Base-by-base conservation (phyloP, 208 protist species). In the Trypanosoma conorhini region DNA sequence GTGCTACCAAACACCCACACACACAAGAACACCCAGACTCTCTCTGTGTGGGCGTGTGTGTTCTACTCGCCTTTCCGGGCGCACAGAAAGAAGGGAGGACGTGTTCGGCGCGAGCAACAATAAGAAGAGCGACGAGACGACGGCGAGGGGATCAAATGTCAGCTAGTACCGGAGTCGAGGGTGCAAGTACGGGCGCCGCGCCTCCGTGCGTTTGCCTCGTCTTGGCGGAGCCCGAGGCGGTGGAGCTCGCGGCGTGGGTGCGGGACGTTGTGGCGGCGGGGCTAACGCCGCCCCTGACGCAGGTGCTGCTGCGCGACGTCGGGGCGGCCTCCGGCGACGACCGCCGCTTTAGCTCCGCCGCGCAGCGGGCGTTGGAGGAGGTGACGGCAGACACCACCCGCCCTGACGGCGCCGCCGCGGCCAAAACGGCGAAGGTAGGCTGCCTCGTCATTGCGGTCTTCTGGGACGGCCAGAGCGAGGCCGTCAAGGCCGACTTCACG, bases 391-490 rank as follows among this genome's bases (percentile, higher is more conserved):
- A 67, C 24, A 54, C 17, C 7, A 24, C 31, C 26, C 38, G 0
- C 35, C 21, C 31, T 12, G 22, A 12, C 40, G 26, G 31, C 21
- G 60, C 5, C 0, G 12, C 10, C 50, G 5, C 5, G 1, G 31
- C 17, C 42, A 58, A 48, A 21, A 28, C 28, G 19, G 58, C 8
- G 22, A 64, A 61, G 31, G 55, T 74, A 3, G 56, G 77, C 17
- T 86, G 86, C 57, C 73, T 96, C 22, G 51, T 84, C 26, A 69
- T 96, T 15, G 71, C 82, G 0, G 61, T 92, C 1, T 93, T 87
- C 58, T 96, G 87, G 86, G 88, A 96, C 52, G 88, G 86, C 2
- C 80, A 85, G 57, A 61, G 65, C 12, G 85, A 90, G 40, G 30
- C 70, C 10, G 84, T 78, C 55, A 93, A 89, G 67, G 59, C 73